Percentiles rank a stretch among this genome's conserved stretches.
phyloP scores from a whole-genome alignment of 176 grass and related monocot species.

The Themeda triandra region DNA sequence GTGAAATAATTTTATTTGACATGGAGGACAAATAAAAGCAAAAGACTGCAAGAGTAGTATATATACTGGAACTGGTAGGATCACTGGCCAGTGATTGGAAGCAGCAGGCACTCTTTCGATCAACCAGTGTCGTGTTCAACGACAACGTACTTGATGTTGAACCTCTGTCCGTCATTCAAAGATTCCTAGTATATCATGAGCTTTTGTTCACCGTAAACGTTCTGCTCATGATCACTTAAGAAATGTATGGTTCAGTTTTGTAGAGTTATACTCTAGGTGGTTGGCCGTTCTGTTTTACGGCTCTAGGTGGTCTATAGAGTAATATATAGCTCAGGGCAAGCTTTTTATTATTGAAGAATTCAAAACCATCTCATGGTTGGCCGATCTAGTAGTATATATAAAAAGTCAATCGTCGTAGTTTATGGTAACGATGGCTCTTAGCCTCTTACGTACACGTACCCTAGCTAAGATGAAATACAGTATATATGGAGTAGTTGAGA shows the following conservation, averaged over 20 bases:
- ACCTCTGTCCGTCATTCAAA: neutral
- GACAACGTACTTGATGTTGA: neutral
- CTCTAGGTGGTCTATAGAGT: neutral
- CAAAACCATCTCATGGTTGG: too few relatives aligned
- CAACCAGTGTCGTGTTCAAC: neutral
- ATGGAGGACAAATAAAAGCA: slow-evolving; percentile 2
- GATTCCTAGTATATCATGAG: too few relatives aligned
- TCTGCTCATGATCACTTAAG: neutral
- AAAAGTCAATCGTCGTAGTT: too few relatives aligned
- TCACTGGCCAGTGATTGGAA: neutral
- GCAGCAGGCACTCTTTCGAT: neutral
- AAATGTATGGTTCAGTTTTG: too few relatives aligned
- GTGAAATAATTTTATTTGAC: slow-evolving; percentile 26
- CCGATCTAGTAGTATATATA: too few relatives aligned
- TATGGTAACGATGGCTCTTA: too few relatives aligned
- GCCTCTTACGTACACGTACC: too few relatives aligned
- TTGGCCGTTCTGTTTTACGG: too few relatives aligned
- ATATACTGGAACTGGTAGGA: neutral
- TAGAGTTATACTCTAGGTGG: too few relatives aligned
- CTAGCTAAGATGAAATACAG: too few relatives aligned
- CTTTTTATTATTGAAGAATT: neutral
- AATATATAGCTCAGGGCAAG: neutral
- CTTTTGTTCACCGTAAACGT: neutral
- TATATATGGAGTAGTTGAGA: too few relatives aligned
- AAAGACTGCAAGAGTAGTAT: neutral